Evolutionary conservation across 371 early-diverging fungal genomes (phyloP).

Genomic region (Zychaea mexicana): DNA sequence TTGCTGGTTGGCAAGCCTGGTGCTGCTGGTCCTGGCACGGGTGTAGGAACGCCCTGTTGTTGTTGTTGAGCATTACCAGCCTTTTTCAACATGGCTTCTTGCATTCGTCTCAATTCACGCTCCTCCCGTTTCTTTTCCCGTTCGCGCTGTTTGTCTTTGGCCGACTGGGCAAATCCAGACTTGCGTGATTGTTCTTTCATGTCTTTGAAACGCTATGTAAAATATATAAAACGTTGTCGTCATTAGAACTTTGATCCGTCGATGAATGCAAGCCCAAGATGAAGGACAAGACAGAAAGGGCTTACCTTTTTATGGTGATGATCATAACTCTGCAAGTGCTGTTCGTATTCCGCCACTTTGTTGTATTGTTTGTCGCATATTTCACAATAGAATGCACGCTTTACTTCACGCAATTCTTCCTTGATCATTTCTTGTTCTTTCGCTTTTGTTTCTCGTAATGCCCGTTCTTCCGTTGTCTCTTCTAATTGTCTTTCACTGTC

Average conservation of each 20-base stretch:
- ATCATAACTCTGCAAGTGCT: constrained; percentile 78
- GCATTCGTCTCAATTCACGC: constrained; percentile 65
- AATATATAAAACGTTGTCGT: not conserved
- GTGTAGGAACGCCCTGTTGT: not conserved
- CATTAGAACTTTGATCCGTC: too few species aligned
- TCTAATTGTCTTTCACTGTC: constrained; percentile 64
- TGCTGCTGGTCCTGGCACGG: not conserved
- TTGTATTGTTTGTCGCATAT: constrained; percentile 82
- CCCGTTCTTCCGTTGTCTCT: constrained; percentile 61
- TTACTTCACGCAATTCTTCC: constrained; percentile 66
- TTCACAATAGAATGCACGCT: constrained; percentile 75
- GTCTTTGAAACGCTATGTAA: constrained; percentile 70
- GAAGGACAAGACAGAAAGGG: too few species aligned
- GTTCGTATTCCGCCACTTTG: constrained; percentile 74
- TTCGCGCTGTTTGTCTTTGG: constrained; percentile 56
- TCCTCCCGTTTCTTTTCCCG: constrained; percentile 72
- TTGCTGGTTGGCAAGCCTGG: constrained; percentile 1
- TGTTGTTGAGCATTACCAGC: constrained; percentile 20
- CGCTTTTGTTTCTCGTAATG: constrained; percentile 47
- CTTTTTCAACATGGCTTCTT: constrained; percentile 64
- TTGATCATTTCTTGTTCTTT: constrained; percentile 49
- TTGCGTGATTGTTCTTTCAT: constrained; percentile 67
- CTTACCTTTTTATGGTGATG: constrained; percentile 75
- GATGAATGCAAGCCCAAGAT: too few species aligned
- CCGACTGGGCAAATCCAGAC: constrained; percentile 34